A percentile compares a stretch with the other conserved stretches of the same genome.
These are phyloP conservation scores for Colletotrichum cereale DNA, from an alignment of 2,329 filamentous ascomycete species.

Conservation along the genomic window DNA sequence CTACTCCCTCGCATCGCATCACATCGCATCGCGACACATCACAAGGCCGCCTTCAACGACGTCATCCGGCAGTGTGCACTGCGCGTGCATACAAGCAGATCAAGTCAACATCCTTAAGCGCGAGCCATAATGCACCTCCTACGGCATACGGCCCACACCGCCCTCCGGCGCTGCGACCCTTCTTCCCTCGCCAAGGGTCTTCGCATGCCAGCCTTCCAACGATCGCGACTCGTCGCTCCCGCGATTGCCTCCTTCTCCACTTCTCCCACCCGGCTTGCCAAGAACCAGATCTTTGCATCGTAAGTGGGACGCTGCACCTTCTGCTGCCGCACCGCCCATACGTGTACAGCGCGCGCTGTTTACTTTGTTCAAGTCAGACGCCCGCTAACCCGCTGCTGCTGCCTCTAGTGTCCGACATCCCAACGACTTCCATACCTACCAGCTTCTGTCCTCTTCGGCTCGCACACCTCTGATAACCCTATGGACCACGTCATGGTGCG, in stretches of 20 bases:
- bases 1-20: neutral
- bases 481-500: constrained; percentile 71
- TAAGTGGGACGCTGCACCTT: constrained; percentile 43
- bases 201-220: constrained; percentile 12
- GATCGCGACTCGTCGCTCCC: constrained; percentile 9
- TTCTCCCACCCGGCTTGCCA: constrained; percentile 41
- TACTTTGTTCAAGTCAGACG: neutral
- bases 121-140: constrained; percentile 22
- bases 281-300: constrained; percentile 53
- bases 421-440: constrained; percentile 67
- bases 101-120: neutral
- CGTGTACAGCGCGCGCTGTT: neutral
- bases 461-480: constrained; percentile 69
- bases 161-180: constrained; percentile 22
- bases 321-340: neutral
- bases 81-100: constrained; percentile 11
- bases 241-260: constrained; percentile 35
- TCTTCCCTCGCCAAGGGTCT: constrained; percentile 19
- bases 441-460: constrained; percentile 66
- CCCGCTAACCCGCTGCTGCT: constrained; percentile 15
- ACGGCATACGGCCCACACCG: constrained; percentile 29
- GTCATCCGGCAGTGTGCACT: constrained; percentile 22
- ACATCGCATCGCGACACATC: constrained; percentile 11
- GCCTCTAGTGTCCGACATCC: constrained; percentile 63
- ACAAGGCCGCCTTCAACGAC: constrained; percentile 15